Percentiles rank a stretch among this genome's conserved stretches.
These are phyloP conservation scores for Neurospora sp. DNA, from an alignment of 495 filamentous ascomycete species.

Conservation along the genomic window DNA sequence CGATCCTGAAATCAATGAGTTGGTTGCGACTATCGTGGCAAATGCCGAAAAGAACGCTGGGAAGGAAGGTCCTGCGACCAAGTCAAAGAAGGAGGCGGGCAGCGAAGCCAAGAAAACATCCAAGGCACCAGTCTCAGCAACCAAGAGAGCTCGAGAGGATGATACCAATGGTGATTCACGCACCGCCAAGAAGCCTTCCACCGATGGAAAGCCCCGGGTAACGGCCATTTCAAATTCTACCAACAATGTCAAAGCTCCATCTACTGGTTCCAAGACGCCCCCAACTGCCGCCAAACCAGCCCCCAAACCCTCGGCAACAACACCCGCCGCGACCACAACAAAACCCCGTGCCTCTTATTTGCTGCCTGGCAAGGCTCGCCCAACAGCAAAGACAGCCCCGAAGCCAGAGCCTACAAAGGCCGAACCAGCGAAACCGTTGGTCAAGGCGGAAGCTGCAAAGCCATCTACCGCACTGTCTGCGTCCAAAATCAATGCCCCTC, in stretches of 20 bases:
- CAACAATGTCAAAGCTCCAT: constrained; percentile 1
- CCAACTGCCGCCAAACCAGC: constrained; percentile 13
- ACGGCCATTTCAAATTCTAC: constrained; percentile 8
- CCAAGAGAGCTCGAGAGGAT: constrained; percentile 28
- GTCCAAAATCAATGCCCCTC: not conserved
- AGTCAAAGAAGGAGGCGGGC: constrained; percentile 11
- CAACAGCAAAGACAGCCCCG: constrained; percentile 20
- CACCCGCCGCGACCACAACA: constrained; percentile 12
- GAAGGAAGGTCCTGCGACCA: constrained; percentile 11
- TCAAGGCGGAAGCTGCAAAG: constrained; percentile 4
- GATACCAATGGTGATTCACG: constrained; percentile 26
- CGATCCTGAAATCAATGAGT: constrained; percentile 46
- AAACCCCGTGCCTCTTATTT: constrained; percentile 14
- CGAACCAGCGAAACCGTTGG: constrained; percentile 1
- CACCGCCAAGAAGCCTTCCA: constrained; percentile 29
- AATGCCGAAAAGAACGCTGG: constrained; percentile 15
- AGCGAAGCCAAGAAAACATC: constrained; percentile 1
- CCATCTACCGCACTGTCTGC: constrained; percentile 6
- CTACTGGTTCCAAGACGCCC: constrained; percentile 10
- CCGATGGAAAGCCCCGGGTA: constrained; percentile 11
- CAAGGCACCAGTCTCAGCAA: constrained; percentile 2
- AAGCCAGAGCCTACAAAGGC: constrained; percentile 17
- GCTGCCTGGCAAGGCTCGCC: constrained; percentile 28
- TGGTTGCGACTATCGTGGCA: constrained; percentile 32
- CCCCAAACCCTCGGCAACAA: constrained; percentile 17